These are phyloP conservation scores for Oryza coarctata DNA, from an alignment of 176 grass and related monocot species.

Conservation along the genomic window DNA sequence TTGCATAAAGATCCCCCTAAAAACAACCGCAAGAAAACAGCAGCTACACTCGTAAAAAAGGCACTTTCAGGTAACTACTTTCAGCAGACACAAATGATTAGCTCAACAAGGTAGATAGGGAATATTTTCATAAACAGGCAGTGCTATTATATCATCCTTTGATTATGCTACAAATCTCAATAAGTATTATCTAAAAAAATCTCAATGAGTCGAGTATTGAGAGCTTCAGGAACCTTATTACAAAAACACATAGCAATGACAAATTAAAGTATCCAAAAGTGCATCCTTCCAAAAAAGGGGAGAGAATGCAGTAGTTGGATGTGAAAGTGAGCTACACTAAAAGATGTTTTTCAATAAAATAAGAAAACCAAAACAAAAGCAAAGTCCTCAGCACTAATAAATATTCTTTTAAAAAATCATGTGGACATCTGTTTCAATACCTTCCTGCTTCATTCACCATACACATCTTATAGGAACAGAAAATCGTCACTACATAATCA, in stretches of 20 bases:
- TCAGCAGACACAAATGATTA: slow-evolving; percentile 25
- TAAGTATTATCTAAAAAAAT: too few species aligned
- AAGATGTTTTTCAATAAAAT: slow-evolving; percentile 37
- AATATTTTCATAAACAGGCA: slow-evolving; percentile 22
- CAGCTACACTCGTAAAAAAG: slow-evolving; percentile 8
- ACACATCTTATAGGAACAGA: slow-evolving; percentile 13
- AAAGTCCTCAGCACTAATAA: slow-evolving; percentile 8
- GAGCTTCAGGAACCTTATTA: neutral
- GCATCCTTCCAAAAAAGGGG: slow-evolving; percentile 30
- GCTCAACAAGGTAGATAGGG: slow-evolving; percentile 22
- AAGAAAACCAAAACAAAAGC: slow-evolving; percentile 3
- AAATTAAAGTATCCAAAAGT: slow-evolving; percentile 10
- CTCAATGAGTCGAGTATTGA: slow-evolving; percentile 45
- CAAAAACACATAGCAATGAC: slow-evolving; percentile 16
- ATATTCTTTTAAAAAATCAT: neutral
- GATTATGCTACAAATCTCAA: slow-evolving; percentile 14
- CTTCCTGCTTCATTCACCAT: neutral
- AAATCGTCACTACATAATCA: slow-evolving; percentile 3
- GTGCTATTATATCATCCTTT: slow-evolving; percentile 43
- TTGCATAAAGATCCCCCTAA: neutral
- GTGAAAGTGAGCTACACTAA: slow-evolving; percentile 39
- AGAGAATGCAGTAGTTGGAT: slow-evolving; percentile 26
- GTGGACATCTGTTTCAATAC: slow-evolving; percentile 2
- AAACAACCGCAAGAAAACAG: slow-evolving; percentile 15
- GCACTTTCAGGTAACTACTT: slow-evolving; percentile 7